Evolutionary conservation across 2,329 filamentous ascomycete species (phyloP).

Genomic region (Harringtonia aguacate): DNA sequence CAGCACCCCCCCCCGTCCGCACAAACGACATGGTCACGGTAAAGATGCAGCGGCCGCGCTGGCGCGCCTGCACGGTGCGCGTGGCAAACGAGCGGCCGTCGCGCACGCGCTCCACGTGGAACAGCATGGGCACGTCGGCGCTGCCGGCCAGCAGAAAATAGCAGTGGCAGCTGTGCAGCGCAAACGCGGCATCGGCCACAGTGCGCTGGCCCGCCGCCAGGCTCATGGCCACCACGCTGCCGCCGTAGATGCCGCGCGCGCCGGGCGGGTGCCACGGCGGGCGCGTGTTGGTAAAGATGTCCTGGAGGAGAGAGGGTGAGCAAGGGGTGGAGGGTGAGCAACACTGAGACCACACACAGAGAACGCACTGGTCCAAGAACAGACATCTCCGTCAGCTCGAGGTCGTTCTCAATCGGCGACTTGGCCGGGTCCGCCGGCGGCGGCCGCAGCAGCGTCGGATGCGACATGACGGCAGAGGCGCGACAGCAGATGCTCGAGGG

Average conservation of each 20-base stretch:
- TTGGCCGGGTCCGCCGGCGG: conserved; percentile 62
- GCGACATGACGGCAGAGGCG: conserved; percentile 2
- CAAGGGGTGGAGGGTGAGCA: neutral
- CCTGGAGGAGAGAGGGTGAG: conserved; percentile 18
- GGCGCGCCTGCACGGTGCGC: conserved; percentile 88
- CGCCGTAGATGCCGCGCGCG: conserved; percentile 88
- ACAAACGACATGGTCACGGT: conserved; percentile 91
- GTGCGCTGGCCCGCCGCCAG: conserved; percentile 82
- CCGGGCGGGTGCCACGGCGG: conserved; percentile 86
- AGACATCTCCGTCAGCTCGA: conserved; percentile 72
- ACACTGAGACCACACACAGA: neutral
- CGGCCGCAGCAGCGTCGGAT: conserved; percentile 57
- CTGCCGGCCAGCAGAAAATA: conserved; percentile 95
- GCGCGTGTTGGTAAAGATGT: conserved; percentile 91
- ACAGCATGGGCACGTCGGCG: conserved; percentile 74
- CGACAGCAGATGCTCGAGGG: too few species aligned
- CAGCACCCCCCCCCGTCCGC: conserved; percentile 46
- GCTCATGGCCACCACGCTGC: conserved; percentile 85
- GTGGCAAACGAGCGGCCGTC: conserved; percentile 86
- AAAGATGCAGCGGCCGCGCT: conserved; percentile 83
- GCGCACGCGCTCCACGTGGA: conserved; percentile 88
- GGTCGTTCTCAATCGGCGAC: conserved; percentile 76
- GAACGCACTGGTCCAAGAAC: conserved; percentile 61
- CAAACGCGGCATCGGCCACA: conserved; percentile 67
- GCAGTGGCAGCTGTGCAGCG: conserved; percentile 94